Conservation (phyloP, 345 rosid species). For the Isatis tinctoria region DNA sequence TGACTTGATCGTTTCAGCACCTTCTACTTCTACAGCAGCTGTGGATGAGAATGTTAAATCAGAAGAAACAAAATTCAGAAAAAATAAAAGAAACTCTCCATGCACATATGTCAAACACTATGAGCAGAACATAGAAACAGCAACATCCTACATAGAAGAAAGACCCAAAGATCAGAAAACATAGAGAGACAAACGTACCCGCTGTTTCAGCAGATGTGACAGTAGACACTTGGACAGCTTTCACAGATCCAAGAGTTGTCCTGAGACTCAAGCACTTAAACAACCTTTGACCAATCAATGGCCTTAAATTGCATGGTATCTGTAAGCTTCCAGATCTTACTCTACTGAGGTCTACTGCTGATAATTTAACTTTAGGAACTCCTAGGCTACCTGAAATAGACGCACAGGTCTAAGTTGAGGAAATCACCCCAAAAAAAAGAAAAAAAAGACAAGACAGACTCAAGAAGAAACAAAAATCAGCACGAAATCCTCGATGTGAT, state of each 20-base stretch:
- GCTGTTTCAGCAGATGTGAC: conserved; percentile 18
- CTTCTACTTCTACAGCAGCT: conserved; percentile 30
- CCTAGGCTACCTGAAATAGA: conserved; percentile 37
- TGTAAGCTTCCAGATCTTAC: conserved; percentile 23
- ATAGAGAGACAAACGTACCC: conserved; percentile 14
- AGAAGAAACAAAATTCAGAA: background rate
- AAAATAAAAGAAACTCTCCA: background rate
- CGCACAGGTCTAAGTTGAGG: background rate
- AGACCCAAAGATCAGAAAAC: background rate
- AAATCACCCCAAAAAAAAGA: background rate
- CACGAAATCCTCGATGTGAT: background rate
- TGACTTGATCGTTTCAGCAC: conserved; percentile 35
- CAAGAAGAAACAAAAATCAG: background rate
- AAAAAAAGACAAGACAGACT: background rate
- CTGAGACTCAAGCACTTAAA: conserved; percentile 20
- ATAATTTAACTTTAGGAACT: conserved; percentile 28
- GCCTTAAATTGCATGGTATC: conserved; percentile 14
- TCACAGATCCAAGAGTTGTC: conserved; percentile 13
- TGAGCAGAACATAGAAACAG: background rate
- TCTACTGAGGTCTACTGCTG: conserved; percentile 13
- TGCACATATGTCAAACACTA: background rate
- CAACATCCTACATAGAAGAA: background rate
- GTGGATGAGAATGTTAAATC: background rate
- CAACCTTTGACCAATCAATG: conserved; percentile 10
- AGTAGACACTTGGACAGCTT: conserved; percentile 26